Base-by-base conservation (phyloP, 2,329 filamentous ascomycete species). In the Aspergillus puulaauensis region DNA sequence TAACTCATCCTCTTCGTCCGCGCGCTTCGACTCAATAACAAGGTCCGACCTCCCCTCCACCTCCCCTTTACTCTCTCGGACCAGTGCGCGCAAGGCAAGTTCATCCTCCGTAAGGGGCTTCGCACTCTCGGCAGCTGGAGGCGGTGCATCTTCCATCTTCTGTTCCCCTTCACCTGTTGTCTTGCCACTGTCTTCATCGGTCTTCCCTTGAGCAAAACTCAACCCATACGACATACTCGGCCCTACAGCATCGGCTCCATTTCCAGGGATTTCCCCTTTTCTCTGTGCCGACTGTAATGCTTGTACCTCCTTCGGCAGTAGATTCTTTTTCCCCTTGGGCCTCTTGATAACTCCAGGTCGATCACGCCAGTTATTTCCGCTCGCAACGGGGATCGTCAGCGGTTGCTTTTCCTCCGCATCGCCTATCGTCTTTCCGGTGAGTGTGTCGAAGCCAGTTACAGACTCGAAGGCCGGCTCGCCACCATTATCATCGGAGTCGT, bases 351-450 rank as follows among this genome's bases (percentile, higher is more conserved):
- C 61, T 3, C 73, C 69, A 4, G 73, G 64, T 6, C 74, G 68
- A 56, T 77, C 71, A 51, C 74, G 71, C 62, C 92, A 87, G 79
- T 98, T 95, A 73, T 97, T 97, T 70, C 85, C 87, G 68, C 87
- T 90, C 75, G 91, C 90, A 60, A 92, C 89, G 69, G 90, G 88
- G 33, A 86, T 85, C 69, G 93, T 91, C 78, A 92, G 85, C 63
- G 89, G 86, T 68, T 88, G 80, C 40, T 75, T 74, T 79, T 79
- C 66, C 61, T 75, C 61, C 7, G 66, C 60, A 76, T 85, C 58
- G 17, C 27, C 65, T 41, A 78, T 74, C 3, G 71, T 74, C 21
- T 67, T 72, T 19, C 76, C 76, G 1, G 75, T 74, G 40, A 65
- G 69, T 3, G 74, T 74, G 68, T 85, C 82, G 67, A 84, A 86